Base-by-base conservation (phyloP, 192 early-diverging fungal species). In the Diversispora epigaea region DNA sequence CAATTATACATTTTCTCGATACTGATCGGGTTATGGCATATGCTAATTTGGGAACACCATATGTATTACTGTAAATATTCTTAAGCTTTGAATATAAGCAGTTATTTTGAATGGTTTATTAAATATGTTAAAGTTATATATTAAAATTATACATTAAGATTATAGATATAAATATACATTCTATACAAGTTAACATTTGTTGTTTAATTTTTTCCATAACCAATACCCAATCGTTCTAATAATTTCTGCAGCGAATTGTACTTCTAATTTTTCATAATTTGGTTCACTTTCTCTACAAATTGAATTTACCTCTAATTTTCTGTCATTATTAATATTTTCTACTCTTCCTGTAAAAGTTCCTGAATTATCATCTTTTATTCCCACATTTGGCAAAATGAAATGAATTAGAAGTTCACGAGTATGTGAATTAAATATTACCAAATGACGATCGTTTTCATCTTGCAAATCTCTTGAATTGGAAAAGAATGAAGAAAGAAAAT, bases 351-450 rank as follows among this genome's bases (percentile, higher is more conserved):
- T 32, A 32, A 32, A 32, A 8, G 5, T 64, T n/a, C 3, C 39
- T 62, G 6, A 17, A 41, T 64, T 40, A 32, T 11, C n/a, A 4
- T 63, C 61, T 40, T 63, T 22, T 43, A 41, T 2, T 6, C 8
- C 40, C n/a, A 10, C 3, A 40, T 3, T 41, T 7, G 40, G 9
- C 40, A 64, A 64, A 63, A 83, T 79, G 69, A 83, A 83, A 50
- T 83, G 82, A 7, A 83, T 72, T 17, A 83, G 65, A 15, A 77
- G 47, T 43, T 80, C 82, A 10, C 73, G 75, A 57, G 68, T 80
- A 66, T 78, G 76, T 8, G 79, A 76, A 62, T 80, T 83, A 39
- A 83, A 83, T 54, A 83, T 83, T 17, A 83, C 70, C 40, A 83
- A 71, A 65, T 83, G 82, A 2, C 79, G 77, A 21, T 79, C 76